phyloP scores from a whole-genome alignment of 495 filamentous ascomycete genomes.

The Achaetomiella virescens region DNA sequence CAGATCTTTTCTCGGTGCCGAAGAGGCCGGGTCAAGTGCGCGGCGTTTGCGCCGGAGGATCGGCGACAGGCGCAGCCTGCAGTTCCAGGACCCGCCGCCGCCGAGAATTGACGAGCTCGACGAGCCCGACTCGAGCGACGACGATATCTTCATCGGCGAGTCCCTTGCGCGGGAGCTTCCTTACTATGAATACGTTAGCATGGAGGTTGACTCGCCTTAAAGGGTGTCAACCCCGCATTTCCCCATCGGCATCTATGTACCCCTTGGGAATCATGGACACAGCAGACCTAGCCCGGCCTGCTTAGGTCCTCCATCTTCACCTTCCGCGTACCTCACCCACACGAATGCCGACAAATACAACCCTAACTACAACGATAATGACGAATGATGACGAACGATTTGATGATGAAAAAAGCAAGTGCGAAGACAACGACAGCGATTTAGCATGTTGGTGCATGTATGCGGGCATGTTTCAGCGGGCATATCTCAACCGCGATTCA shows the following conservation, averaged over 20 bases:
- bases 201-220: conserved; percentile 45
- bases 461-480: not conserved
- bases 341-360: not conserved
- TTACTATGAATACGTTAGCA: conserved; percentile 40
- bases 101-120: conserved; percentile 48
- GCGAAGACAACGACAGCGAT: not conserved
- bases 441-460: not conserved
- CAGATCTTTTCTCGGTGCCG: conserved; percentile 34
- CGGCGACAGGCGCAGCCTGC: conserved; percentile 43
- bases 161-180: conserved; percentile 41
- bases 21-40: conserved; percentile 39
- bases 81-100: conserved; percentile 43
- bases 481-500: not conserved
- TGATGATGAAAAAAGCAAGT: conserved; percentile 3
- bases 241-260: too few species aligned
- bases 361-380: conserved; percentile 4
- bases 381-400: conserved; percentile 3
- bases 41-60: conserved; percentile 44
- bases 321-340: too few species aligned
- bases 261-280: not conserved
- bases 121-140: conserved; percentile 44
- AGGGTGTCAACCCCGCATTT: not conserved
- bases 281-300: too few species aligned
- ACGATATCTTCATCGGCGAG: conserved; percentile 42
- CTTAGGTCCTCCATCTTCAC: too few species aligned